Evolutionary conservation across 2,329 filamentous ascomycete genomes (phyloP), one percentile per base, ranked within the genome.

Genomic region (Exophiala mesophila): DNA sequence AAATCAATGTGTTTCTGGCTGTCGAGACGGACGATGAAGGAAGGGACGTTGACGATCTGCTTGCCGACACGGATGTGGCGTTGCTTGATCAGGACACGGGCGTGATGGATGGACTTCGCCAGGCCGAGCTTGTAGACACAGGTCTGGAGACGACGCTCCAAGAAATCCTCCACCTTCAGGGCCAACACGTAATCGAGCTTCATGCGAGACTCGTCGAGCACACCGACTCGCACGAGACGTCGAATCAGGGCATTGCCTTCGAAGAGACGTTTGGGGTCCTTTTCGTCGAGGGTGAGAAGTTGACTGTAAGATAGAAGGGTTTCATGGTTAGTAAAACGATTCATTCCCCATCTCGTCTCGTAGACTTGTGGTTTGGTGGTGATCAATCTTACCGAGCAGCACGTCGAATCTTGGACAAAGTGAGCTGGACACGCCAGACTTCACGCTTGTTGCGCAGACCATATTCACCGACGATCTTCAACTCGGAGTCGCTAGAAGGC

Each of bases 1-100:
- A 98, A 97, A 80, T 98, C 92, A 65, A 98, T 97, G 85, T 98
- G 92, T 87, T 98, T 98, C 84, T 98, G 92, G 64, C 89, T 96
- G 80, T 98, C 92, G 67, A 98, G 88, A 76, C 92, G 92, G 73
- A 98, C 92, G 70, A 98, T 85, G 85, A 95, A 98, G 43, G 90
- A 97, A 57, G 92, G 92, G 50, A 98, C 92, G 76, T 98, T 98
- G 81, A 98, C 92, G 70, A 98, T 97, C 81, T 98, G 92, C 87
- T 98, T 98, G 76, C 92, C 92, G 69, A 98, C 92, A 68, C 79
- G 92, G 77, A 98, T 98, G 81, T 98, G 92, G 69, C 92, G 85
- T 81, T 98, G 92, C 72, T 88, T 88, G 80, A 98, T 98, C 63
- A 98, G 83, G 68, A 98, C 92, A 87, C 92, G 90, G 63, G 92